Percentiles rank a stretch among this genome's conserved stretches.
phyloP scores from a whole-genome alignment of 2,329 filamentous ascomycete genomes.

The Coniochaeta sp. region DNA sequence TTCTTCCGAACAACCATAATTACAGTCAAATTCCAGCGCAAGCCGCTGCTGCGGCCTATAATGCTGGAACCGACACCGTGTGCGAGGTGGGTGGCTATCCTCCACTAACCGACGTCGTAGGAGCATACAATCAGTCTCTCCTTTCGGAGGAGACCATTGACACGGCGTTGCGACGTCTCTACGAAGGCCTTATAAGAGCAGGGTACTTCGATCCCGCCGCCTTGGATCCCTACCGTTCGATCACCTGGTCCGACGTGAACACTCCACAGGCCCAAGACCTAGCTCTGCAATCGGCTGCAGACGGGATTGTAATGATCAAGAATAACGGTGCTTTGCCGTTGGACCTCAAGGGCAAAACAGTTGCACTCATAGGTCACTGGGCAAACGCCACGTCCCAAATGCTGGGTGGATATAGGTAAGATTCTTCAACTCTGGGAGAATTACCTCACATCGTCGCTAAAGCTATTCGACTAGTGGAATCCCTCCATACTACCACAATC shows the following conservation, averaged over 20 bases:
- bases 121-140: slow-evolving; percentile 5
- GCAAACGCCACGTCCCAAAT: slow-evolving; percentile 48
- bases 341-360: slow-evolving; percentile 37
- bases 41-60: slow-evolving; percentile 23
- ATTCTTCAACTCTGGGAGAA: not conserved
- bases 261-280: slow-evolving; percentile 44
- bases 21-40: slow-evolving; percentile 26
- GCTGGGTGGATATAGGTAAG: slow-evolving; percentile 44
- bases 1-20: slow-evolving; percentile 33
- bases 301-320: slow-evolving; percentile 42
- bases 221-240: slow-evolving; percentile 35
- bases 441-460: not conserved
- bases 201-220: slow-evolving; percentile 45
- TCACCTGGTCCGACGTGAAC: slow-evolving; percentile 48
- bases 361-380: slow-evolving; percentile 50
- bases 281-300: slow-evolving; percentile 43
- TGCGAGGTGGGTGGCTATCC: slow-evolving; percentile 16
- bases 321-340: slow-evolving; percentile 44
- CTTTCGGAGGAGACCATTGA: slow-evolving; percentile 33
- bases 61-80: slow-evolving; percentile 26
- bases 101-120: slow-evolving; percentile 5
- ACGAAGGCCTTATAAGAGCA: slow-evolving; percentile 43
- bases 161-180: slow-evolving; percentile 40
- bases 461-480: slow-evolving; percentile 27
- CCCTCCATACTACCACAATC: slow-evolving; percentile 45